Percentiles rank a stretch among this genome's conserved stretches.
Evolutionary conservation across 2,329 filamentous ascomycete species (phyloP).

Genomic region (Ilyonectria mors-panacis): DNA sequence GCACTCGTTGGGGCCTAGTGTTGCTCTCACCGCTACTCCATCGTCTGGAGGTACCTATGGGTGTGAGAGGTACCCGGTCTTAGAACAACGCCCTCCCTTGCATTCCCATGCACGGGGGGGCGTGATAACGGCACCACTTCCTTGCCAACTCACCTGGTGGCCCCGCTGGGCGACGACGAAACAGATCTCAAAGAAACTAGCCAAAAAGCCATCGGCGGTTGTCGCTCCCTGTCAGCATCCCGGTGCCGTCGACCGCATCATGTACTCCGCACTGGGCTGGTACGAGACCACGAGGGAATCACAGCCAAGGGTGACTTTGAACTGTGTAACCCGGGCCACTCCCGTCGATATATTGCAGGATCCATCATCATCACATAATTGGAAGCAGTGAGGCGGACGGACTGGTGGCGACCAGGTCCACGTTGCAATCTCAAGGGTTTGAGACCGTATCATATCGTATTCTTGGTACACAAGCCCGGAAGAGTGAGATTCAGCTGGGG

Average conservation of each 20-base stretch:
- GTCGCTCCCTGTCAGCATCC: slow-evolving; percentile 43
- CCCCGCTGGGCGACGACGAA: slow-evolving; percentile 42
- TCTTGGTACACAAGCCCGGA: slow-evolving; percentile 8
- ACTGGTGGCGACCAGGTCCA: slow-evolving; percentile 26
- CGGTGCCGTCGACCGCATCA: slow-evolving; percentile 38
- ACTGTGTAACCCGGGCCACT: slow-evolving; percentile 40
- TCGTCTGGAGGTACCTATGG: slow-evolving; percentile 38
- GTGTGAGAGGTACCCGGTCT: slow-evolving; percentile 40
- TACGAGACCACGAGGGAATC: slow-evolving; percentile 42
- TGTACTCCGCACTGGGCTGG: slow-evolving; percentile 47
- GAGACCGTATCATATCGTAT: slow-evolving; percentile 7
- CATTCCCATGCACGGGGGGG: slow-evolving; percentile 41
- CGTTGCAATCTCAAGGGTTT: slow-evolving; percentile 17
- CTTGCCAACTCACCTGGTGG: slow-evolving; percentile 47
- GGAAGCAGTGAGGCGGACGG: slow-evolving; percentile 32
- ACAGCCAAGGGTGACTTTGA: slow-evolving; percentile 29
- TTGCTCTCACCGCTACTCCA: slow-evolving; percentile 48
- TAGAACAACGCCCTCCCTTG: slow-evolving; percentile 45
- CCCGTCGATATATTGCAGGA: slow-evolving; percentile 47
- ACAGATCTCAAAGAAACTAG: slow-evolving; percentile 46
- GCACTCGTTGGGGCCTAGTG: slow-evolving; percentile 46
- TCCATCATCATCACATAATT: slow-evolving; percentile 41
- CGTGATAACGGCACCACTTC: slow-evolving; percentile 47
- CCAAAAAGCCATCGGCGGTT: slow-evolving; percentile 43
- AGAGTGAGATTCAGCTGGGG: slow-evolving; percentile 6